Base-by-base conservation (phyloP, 768 basidiomycete genomes). In the Xerocomellus amylosporus region DNA sequence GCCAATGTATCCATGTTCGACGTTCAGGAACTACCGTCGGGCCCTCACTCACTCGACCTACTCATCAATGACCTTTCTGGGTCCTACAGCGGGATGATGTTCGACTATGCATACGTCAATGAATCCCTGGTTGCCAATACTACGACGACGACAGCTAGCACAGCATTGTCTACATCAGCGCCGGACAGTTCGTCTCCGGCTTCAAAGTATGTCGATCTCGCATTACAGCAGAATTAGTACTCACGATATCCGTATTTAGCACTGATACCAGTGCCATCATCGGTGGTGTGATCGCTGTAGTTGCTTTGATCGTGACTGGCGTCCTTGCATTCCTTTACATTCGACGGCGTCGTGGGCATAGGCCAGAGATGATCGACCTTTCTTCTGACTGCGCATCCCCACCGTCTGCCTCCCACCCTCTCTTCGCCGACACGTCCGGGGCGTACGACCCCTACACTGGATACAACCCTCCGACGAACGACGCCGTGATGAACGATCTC, bases 1-100 rank as follows among this genome's bases (percentile, higher is more conserved):
- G 54, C 60, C 46, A 64, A 66, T 9, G 64, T 63, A 17, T 56
- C 60, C 41, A 66, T 66, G 62, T 66, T 66, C 36, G 24, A 59
- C 51, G 48, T 64, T n/a, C 64, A 61, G n/a, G 54, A 56, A 44
- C 48, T 66, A 39, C 20, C 20, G 10, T 55, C 62, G 13, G 64
- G 59, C 6, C 26, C 40, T 47, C 64, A 63, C 22, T 43, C 55
- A 8, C 46, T 60, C 12, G 31, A 4, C 4, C 38, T 65, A 30
- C 54, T 59, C 30, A 38, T 66, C 42, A 63, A 63, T 10, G 54
- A 66, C 34, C 55, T 63, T 20, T 53, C 44, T n/a, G 65, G 64
- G 13, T 60, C 64, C 1, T 64, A 60, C 36, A 64, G 52, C 4
- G 55, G 57, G 5, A 64, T 62, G 63, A 67, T 62, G 65, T 67